Conservation (phyloP, 768 basidiomycete species). For the Serendipita indica region DNA sequence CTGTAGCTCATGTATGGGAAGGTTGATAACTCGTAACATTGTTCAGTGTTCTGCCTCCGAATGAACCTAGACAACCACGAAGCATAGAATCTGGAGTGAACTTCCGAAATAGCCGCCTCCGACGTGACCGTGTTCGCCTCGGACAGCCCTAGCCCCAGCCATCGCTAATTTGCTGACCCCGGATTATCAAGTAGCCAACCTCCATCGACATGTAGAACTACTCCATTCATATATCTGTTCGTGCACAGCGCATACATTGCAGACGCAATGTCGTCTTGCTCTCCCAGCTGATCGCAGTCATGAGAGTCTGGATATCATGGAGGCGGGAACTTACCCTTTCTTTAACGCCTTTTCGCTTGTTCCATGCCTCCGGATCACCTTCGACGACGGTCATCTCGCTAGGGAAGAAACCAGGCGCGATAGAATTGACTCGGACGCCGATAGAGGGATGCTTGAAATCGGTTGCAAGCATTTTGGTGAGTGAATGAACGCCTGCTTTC, state of each 20-base stretch:
- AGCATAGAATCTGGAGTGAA: too few species aligned
- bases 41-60: too few species aligned
- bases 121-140: too few species aligned
- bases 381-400: constrained; percentile 3
- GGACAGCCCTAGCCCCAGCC: too few species aligned
- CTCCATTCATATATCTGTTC: constrained; percentile 1
- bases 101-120: too few species aligned
- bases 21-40: too few species aligned
- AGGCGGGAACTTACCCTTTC: not conserved
- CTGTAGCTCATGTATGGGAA: too few species aligned
- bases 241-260: not conserved
- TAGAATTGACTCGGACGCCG: not conserved
- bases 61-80: too few species aligned
- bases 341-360: not conserved
- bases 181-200: constrained; percentile 7
- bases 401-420: constrained; percentile 2
- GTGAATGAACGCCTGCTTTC: not conserved
- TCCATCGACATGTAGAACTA: constrained; percentile 3
- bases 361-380: not conserved
- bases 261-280: not conserved
- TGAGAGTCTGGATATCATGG: not conserved
- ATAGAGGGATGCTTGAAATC: constrained; percentile 1
- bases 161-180: not conserved
- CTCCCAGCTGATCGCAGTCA: not conserved
- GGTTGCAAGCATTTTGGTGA: constrained; percentile 5